These are phyloP conservation scores for Gloeopeniophorella convolvens DNA, from an alignment of 768 basidiomycete genomes.

Conservation along the genomic window DNA sequence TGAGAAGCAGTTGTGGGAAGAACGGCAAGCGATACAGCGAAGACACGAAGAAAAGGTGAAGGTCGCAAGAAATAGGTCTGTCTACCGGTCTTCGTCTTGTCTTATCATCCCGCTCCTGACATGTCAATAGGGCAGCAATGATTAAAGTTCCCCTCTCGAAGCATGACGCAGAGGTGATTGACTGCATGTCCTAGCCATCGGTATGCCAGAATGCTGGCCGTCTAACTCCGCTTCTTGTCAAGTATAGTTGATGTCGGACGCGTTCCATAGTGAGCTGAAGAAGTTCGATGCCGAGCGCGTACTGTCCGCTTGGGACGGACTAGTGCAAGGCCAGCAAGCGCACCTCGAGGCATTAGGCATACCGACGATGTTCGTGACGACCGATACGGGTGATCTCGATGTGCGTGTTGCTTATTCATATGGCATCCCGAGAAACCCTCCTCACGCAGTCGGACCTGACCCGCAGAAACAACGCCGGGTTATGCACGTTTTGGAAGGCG, in stretches of 20 bases:
- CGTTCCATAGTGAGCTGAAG: constrained; percentile 56
- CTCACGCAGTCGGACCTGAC: background rate
- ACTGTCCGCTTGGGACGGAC: constrained; percentile 68
- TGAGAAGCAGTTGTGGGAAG: constrained; percentile 63
- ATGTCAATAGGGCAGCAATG: constrained; percentile 51
- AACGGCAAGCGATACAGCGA: constrained; percentile 51
- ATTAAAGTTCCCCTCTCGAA: constrained; percentile 59
- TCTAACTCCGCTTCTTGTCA: constrained; percentile 7
- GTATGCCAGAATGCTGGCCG: background rate
- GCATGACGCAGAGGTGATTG: constrained; percentile 55
- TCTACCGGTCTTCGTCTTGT: constrained; percentile 4
- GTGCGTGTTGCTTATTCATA: constrained; percentile 32
- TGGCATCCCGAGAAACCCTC: background rate
- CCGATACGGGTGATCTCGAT: constrained; percentile 44
- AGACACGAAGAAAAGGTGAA: constrained; percentile 70
- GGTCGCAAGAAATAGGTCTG: constrained; percentile 60
- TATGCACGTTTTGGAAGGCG: constrained; percentile 59
- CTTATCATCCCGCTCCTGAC: background rate
- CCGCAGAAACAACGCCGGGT: constrained; percentile 61
- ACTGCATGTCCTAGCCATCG: constrained; percentile 22
- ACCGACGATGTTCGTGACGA: constrained; percentile 65
- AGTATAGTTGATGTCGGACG: constrained; percentile 55
- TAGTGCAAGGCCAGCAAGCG: constrained; percentile 65
- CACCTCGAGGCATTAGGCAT: constrained; percentile 53
- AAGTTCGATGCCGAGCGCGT: constrained; percentile 67